Conservation (phyloP, 2,329 filamentous ascomycete species). For the Fusarium sp. region DNA sequence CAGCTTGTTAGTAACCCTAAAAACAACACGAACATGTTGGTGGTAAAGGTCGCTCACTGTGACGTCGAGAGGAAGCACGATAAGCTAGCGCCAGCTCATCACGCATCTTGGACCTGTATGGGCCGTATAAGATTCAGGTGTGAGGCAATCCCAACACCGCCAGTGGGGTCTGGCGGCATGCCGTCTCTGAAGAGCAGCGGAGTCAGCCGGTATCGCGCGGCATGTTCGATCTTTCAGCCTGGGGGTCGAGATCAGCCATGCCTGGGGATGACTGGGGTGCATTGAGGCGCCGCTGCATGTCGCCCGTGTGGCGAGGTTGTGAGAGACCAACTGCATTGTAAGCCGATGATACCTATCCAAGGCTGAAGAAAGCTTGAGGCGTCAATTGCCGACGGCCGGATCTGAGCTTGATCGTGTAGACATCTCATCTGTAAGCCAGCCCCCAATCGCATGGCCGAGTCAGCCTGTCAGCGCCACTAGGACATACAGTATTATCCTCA, state of each 20-base stretch:
- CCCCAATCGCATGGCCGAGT: slow-evolving; percentile 1
- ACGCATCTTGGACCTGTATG: slow-evolving; percentile 11
- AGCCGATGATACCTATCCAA: slow-evolving; percentile 9
- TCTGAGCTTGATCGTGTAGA: background rate
- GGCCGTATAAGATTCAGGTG: slow-evolving; percentile 20
- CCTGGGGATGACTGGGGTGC: background rate
- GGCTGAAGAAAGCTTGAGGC: background rate
- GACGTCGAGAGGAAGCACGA: slow-evolving; percentile 8
- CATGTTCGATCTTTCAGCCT: slow-evolving; percentile 15
- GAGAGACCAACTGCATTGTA: slow-evolving; percentile 16
- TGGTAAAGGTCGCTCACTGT: slow-evolving; percentile 11
- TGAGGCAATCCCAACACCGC: slow-evolving; percentile 6
- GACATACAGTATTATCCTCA: background rate
- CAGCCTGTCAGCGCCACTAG: slow-evolving; percentile 25
- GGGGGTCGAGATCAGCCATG: slow-evolving; percentile 2
- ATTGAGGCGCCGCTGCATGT: background rate
- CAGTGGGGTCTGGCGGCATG: slow-evolving; percentile 8
- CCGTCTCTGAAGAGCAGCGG: background rate
- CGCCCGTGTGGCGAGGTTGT: slow-evolving; percentile 11
- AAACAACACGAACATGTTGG: slow-evolving; percentile 30
- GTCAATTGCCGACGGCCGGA: slow-evolving; percentile 10
- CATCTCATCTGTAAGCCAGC: slow-evolving; percentile 8
- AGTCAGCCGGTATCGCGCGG: slow-evolving; percentile 6
- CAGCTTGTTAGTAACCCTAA: slow-evolving; percentile 7
- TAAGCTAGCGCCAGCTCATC: slow-evolving; percentile 32